Percentiles rank a stretch among this genome's conserved stretches.
Evolutionary conservation across 176 grass and related monocot genomes (phyloP).

Genomic region (Lolium perenne): DNA sequence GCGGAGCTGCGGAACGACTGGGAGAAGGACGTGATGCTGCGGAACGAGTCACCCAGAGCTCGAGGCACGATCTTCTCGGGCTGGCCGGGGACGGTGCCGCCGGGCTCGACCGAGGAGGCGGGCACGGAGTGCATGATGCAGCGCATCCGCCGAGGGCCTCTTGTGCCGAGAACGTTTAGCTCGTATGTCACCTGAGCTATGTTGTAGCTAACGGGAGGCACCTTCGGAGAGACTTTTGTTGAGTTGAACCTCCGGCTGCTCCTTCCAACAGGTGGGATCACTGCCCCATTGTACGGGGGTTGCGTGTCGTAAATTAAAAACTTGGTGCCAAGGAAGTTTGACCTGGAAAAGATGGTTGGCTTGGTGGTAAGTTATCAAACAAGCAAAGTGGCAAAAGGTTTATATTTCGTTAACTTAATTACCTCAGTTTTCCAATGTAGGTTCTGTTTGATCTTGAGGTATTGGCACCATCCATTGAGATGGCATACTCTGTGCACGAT

Average conservation of each 20-base stretch:
- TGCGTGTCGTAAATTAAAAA: constrained; percentile 94
- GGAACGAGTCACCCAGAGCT: constrained; percentile 81
- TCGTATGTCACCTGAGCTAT: constrained; percentile 92
- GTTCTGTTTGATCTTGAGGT: constrained; percentile 86
- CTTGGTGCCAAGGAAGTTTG: constrained; percentile 97
- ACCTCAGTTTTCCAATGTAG: constrained; percentile 97
- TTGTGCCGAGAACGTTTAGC: constrained; percentile 91
- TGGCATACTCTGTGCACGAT: constrained; percentile 90
- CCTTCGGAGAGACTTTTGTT: constrained; percentile 86
- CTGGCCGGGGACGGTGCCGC: constrained; percentile 77
- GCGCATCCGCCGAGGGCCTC: constrained; percentile 91
- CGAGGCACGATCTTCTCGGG: constrained; percentile 77
- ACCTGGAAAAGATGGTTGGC: constrained; percentile 48
- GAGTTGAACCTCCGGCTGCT: constrained; percentile 85
- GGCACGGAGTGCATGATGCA: constrained; percentile 96
- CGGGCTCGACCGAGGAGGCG: constrained; percentile 73
- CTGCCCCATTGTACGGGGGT: constrained; percentile 62
- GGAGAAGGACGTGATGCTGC: constrained; percentile 69
- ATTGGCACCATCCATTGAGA: constrained; percentile 79
- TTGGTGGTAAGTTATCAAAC: background rate
- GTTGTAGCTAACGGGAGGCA: constrained; percentile 76
- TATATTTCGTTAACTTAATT: constrained; percentile 12
- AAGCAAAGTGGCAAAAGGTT: background rate
- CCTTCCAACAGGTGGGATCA: constrained; percentile 54
- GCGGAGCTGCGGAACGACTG: constrained; percentile 81